Evolutionary conservation across 2,329 filamentous ascomycete genomes (phyloP).

Genomic region (Neofusicoccum umdonicola): DNA sequence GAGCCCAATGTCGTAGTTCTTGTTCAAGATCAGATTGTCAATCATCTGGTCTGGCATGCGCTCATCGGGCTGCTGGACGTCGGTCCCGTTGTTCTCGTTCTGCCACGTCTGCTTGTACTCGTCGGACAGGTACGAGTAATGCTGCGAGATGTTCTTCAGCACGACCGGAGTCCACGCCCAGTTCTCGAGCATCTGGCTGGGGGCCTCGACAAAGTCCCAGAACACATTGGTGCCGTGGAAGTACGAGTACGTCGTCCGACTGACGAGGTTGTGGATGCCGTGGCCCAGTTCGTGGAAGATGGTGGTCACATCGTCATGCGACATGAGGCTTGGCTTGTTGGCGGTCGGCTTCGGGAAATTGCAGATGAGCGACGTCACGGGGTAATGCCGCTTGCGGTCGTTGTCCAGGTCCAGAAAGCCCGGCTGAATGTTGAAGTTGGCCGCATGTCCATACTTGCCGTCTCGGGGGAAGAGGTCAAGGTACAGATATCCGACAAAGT

Average conservation of each 20-base stretch:
- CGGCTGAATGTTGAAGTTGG: conserved; percentile 78
- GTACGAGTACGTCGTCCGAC: conserved; percentile 48
- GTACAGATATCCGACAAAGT: conserved; percentile 79
- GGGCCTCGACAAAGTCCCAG: conserved; percentile 51
- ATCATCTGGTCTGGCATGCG: conserved; percentile 73
- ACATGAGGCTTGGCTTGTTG: conserved; percentile 73
- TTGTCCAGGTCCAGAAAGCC: conserved; percentile 57
- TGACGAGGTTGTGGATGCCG: conserved; percentile 52
- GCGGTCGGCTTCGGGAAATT: conserved; percentile 79
- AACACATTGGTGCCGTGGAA: conserved; percentile 53
- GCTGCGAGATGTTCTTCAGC: conserved; percentile 61
- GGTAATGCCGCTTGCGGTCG: conserved; percentile 70
- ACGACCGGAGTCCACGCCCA: conserved; percentile 54
- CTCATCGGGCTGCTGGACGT: conserved; percentile 55
- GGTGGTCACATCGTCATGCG: conserved; percentile 79
- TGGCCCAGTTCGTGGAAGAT: conserved; percentile 67
- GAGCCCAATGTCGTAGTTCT: conserved; percentile 76
- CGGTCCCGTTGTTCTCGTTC: conserved; percentile 31
- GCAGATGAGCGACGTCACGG: conserved; percentile 76
- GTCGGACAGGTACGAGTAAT: conserved; percentile 58
- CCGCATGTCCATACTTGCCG: conserved; percentile 81
- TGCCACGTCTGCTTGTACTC: conserved; percentile 47
- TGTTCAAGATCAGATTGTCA: conserved; percentile 69
- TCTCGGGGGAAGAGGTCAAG: conserved; percentile 76
- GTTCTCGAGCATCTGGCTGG: conserved; percentile 53